Evolutionary conservation across 2,329 filamentous ascomycete genomes (phyloP), one percentile per base, ranked within the genome.

Genomic region (Xylaria sp.): DNA sequence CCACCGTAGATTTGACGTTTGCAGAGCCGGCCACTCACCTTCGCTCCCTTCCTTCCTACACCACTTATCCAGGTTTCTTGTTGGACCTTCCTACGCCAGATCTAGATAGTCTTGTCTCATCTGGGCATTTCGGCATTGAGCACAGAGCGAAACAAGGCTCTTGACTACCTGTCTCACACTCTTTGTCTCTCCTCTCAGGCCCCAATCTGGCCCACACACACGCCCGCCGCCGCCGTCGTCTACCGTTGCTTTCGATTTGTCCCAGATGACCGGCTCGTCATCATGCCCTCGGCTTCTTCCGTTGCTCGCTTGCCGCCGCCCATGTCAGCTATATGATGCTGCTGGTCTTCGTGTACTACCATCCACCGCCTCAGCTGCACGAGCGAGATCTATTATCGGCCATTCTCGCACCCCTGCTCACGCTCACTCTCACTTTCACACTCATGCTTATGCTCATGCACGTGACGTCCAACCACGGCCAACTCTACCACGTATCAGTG

Each of bases 211-310:
- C 49, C 56, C 60, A 62, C 59, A 52, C 56, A 36, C 33, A 28
- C 28, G 6, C 28, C 1, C 28, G 28, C 33, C 33, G 33, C 43
- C 20, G n/a, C 33, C 23, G 31, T 3, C 28, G 7, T 31, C 41
- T 49, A 25, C 36, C 60, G 13, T n/a, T 20, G n/a, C n/a, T 39
- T 57, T 46, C 49, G 48, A 63, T 66, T 66, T 64, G 66, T 70
- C 68, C 70, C 71, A 70, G 70, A 73, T 73, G 71, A 72, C 66
- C 41, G 57, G 67, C 68, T 69, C 65, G 48, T 62, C 70, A 63
- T 71, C 71, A 67, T 71, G 58, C 48, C 56, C 67, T 64, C 71
- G 72, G 69, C 67, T 76, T 68, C 70, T 71, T 70, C 71, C 68
- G 72, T 67, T 66, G 56, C 67, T 76, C 52, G 61, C 67, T 63